Conservation (phyloP, 208 protist genomes). For the Trypanosoma theileri region DNA sequence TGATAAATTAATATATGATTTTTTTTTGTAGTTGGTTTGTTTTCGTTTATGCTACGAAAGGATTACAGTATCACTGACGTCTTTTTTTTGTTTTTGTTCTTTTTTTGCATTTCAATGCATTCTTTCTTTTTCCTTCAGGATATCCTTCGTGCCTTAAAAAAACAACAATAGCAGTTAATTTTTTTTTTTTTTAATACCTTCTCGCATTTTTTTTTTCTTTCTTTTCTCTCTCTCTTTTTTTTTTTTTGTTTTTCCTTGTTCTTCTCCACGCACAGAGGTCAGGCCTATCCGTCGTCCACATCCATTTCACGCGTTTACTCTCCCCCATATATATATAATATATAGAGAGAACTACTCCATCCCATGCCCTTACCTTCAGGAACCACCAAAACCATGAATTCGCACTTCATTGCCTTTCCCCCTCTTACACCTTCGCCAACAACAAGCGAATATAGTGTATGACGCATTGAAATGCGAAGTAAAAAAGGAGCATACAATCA, state of each 20-base stretch:
- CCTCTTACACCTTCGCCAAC: too few relatives aligned
- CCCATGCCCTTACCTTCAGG: too few relatives aligned
- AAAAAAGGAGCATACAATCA: too few relatives aligned
- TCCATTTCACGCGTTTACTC: background rate
- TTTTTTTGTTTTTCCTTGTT: constrained; percentile 6
- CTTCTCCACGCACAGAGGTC: background rate
- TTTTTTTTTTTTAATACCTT: too few relatives aligned
- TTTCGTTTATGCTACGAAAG: background rate
- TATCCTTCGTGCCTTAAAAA: background rate
- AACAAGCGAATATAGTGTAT: too few relatives aligned
- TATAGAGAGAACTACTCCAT: too few relatives aligned
- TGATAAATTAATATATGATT: too few relatives aligned
- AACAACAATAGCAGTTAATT: too few relatives aligned
- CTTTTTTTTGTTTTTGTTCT: constrained; percentile 14
- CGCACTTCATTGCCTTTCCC: too few relatives aligned
- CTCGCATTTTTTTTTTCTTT: background rate
- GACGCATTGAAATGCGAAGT: too few relatives aligned
- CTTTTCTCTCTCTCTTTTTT: constrained; percentile 6
- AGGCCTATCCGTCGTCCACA: background rate
- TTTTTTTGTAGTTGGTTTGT: constrained; percentile 3
- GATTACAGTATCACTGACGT: background rate
- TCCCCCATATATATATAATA: background rate
- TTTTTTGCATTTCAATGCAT: constrained; percentile 6
- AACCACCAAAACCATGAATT: too few relatives aligned
- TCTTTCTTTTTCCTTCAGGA: constrained; percentile 1